Evolutionary conservation across 805 yeast species (phyloP).

Genomic region (Torulaspora gathmanii): DNA sequence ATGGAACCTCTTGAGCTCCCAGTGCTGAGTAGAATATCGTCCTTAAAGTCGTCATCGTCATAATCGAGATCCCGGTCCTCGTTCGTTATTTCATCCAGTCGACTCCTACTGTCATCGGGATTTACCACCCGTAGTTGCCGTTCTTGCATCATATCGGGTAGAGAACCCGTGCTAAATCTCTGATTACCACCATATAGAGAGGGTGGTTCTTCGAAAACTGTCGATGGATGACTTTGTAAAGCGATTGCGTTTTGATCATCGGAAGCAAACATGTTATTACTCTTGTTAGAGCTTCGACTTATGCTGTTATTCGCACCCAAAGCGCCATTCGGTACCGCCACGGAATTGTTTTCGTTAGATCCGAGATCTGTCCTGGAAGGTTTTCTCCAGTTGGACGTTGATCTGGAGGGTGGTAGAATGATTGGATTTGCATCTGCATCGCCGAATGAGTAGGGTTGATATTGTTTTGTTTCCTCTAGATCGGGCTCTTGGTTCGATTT

Average conservation of each 20-base stretch:
- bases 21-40: constrained; percentile 13
- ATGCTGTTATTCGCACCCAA: constrained; percentile 14
- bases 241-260: constrained; percentile 9
- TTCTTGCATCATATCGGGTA: constrained; percentile 44
- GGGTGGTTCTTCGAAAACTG: constrained; percentile 23
- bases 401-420: constrained; percentile 20
- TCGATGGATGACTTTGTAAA: constrained; percentile 15
- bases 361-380: constrained; percentile 12
- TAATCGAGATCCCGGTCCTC: constrained; percentile 8
- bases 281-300: constrained; percentile 7
- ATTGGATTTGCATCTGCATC: constrained; percentile 29
- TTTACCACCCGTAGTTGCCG: constrained; percentile 48
- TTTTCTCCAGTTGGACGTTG: constrained; percentile 16
- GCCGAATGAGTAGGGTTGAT: constrained; percentile 37
- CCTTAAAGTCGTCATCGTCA: constrained; percentile 5
- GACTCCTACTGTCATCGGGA: constrained; percentile 31
- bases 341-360: constrained; percentile 11
- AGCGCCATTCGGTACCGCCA: constrained; percentile 15
- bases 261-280: constrained; percentile 5
- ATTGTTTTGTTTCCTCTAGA: constrained; percentile 40
- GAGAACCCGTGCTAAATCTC: constrained; percentile 50
- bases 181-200: constrained; percentile 43
- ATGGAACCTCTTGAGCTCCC: constrained; percentile 14
- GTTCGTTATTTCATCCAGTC: constrained; percentile 10
- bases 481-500: constrained; percentile 36